Base-by-base conservation (phyloP, 2,329 filamentous ascomycete genomes). In the Botryotinia convoluta region DNA sequence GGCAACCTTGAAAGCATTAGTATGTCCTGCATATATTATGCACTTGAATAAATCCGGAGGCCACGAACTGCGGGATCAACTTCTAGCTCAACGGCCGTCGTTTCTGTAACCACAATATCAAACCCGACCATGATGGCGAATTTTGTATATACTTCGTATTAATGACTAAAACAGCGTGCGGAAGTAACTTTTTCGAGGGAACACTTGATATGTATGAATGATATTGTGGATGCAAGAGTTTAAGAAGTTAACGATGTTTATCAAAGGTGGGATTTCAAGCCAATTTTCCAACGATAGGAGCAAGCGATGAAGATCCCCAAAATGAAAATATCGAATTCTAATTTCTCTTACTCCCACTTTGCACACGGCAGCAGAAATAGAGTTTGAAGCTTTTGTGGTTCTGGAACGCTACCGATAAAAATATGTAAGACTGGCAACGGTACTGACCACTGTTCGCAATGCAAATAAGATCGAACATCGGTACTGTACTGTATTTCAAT, bases 41-140 rank as follows among this genome's bases (percentile, higher is more conserved):
- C 44, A 42, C 37, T 32, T 57, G 35, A n/a, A 68, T 16, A 18
- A 57, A 68, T 68, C 35, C n/a, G 18, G n/a, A 32, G 44, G 29
- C 35, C 29, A 64, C 44, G 65, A 42, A 72, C 70, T 10, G 44
- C 35, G 22, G 45, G 61, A 44, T 72, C 70, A 14, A 67, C 70
- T n/a, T 72, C 70, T 42, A 72, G 61, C 35, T 72, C 70, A 48
- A 67, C 35, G 44, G 48, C 32, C 45, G 61, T 67, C n/a, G 70
- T 72, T 64, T 64, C 39, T 22, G 70, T 72, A 32, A 72, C 44
- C 29, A 67, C 32, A 44, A 72, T 67, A 42, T 72, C 70, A 64
- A 67, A 59, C 20, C 48, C 61, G 45, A 44, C 45, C 70, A 72
- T 72, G 61, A 54, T 44, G 48, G 59, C 69, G 44, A 32, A 32